phyloP scores from a whole-genome alignment of 2,329 filamentous ascomycete species.

The Alternaria infectoria region DNA sequence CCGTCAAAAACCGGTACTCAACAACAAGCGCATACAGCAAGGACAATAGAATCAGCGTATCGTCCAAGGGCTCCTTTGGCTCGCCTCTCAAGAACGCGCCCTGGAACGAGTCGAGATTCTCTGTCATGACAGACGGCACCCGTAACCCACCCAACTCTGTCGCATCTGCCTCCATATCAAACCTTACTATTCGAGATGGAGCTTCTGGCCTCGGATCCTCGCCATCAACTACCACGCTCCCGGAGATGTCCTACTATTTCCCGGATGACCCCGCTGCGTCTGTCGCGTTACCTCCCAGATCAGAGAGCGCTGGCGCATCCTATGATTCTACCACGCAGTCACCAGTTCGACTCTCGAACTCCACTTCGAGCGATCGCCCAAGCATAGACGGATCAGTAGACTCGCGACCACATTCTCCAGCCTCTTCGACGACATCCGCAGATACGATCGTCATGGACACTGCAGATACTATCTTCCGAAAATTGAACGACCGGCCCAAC shows the following conservation, averaged over 20 bases:
- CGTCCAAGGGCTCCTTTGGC: constrained; percentile 20
- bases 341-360: constrained; percentile 7
- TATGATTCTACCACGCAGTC: constrained; percentile 5
- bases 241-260: constrained; percentile 38
- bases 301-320: neutral
- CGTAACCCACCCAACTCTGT: constrained; percentile 41
- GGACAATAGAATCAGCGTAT: constrained; percentile 22
- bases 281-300: constrained; percentile 17
- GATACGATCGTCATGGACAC: constrained; percentile 33
- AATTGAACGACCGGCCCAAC: constrained; percentile 30
- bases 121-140: constrained; percentile 31
- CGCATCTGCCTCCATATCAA: constrained; percentile 26
- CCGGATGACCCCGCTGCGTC: constrained; percentile 28
- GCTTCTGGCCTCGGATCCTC: constrained; percentile 14
- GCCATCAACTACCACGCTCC: constrained; percentile 29
- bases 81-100: constrained; percentile 13
- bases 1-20: constrained; percentile 38
- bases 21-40: constrained; percentile 19
- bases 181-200: constrained; percentile 11
- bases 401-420: constrained; percentile 26
- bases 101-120: constrained; percentile 27
- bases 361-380: constrained; percentile 8
- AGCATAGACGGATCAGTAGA: constrained; percentile 12
- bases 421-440: constrained; percentile 26
- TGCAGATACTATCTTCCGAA: constrained; percentile 36